Evolutionary conservation across 2,329 filamentous ascomycete genomes (phyloP), one percentile per base, ranked within the genome.

Genomic region (Pseudogymnoascus sp.): DNA sequence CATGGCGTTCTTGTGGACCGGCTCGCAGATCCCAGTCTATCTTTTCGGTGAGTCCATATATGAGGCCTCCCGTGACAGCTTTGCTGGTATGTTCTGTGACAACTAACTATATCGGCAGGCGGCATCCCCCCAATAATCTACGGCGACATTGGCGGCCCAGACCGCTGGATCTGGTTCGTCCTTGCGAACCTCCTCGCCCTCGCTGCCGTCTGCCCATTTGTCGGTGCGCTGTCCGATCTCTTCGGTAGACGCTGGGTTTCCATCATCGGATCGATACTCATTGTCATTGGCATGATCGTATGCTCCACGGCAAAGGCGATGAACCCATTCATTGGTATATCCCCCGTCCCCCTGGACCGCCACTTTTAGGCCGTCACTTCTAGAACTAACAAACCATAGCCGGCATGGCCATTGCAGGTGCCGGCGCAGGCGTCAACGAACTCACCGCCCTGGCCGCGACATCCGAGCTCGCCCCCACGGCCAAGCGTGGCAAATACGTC

Each of bases 361-460:
- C 35, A 11, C 60, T 6, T 46, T 26, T 22, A 16, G 22, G 35
- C n/a, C 8, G 22, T 11, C 14, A 16, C 26, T 12, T 22, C 8
- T 12, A 56, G 28, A 12, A 63, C 14, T 50, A 37, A 61, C 60
- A 64, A 66, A 66, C 6, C 2, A 10, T 59, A 83, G 81, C 72
- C 59, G 77, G 78, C 14, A 79, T 79, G 77, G 71, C 72, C 2
- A 78, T 89, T 66, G 80, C 86, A 8, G 87, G 87, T 1, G 76
- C 84, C 5, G 87, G 87, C 35, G 86, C 86, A 10, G 87, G 87
- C 12, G 81, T 89, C 65, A 86, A 86, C 67, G 87, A 89, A 72
- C 76, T 90, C 35, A 89, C 85, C 5, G 86, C 87, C 4, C 77
- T 90, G 7, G 86, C 87, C 28, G 87, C 82, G 35, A 87, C 86